Percentiles rank a stretch among this genome's conserved stretches.
These are phyloP conservation scores for Pleurotus tuoliensis DNA, from an alignment of 768 basidiomycete genomes.

Conservation along the genomic window DNA sequence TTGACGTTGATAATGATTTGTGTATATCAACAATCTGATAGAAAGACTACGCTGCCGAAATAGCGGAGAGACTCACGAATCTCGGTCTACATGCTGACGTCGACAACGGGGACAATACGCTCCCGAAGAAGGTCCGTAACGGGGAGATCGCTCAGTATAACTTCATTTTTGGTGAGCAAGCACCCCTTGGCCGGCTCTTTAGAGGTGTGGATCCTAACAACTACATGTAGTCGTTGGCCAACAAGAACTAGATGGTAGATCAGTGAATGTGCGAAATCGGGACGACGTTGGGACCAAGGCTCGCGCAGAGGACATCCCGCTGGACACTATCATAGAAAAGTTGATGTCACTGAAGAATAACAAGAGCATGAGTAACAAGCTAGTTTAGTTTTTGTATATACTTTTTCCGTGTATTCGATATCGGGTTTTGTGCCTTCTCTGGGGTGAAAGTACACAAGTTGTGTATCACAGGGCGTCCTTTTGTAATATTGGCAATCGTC, in stretches of 20 bases:
- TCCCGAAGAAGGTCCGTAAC: slow-evolving; percentile 96
- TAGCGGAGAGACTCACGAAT: slow-evolving; percentile 61
- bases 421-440: too few species aligned
- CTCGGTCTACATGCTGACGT: slow-evolving; percentile 86
- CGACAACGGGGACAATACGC: slow-evolving; percentile 87
- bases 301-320: slow-evolving; percentile 61
- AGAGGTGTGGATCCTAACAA: neutral
- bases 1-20: neutral
- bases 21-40: slow-evolving; percentile 25
- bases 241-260: slow-evolving; percentile 78
- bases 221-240: slow-evolving; percentile 81
- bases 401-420: too few species aligned
- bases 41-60: slow-evolving; percentile 88
- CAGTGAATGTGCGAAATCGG: slow-evolving; percentile 94
- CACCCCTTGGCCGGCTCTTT: neutral
- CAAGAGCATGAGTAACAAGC: slow-evolving; percentile 39
- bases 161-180: slow-evolving; percentile 82
- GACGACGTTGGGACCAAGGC: slow-evolving; percentile 89
- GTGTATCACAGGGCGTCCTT: too few species aligned
- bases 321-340: slow-evolving; percentile 70
- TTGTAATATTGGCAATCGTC: too few species aligned
- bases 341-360: slow-evolving; percentile 66
- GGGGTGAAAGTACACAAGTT: too few species aligned
- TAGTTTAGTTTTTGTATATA: slow-evolving; percentile 19
- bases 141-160: slow-evolving; percentile 98